These are phyloP conservation scores for Salix dunnii DNA, from an alignment of 345 rosid species.

Conservation along the genomic window DNA sequence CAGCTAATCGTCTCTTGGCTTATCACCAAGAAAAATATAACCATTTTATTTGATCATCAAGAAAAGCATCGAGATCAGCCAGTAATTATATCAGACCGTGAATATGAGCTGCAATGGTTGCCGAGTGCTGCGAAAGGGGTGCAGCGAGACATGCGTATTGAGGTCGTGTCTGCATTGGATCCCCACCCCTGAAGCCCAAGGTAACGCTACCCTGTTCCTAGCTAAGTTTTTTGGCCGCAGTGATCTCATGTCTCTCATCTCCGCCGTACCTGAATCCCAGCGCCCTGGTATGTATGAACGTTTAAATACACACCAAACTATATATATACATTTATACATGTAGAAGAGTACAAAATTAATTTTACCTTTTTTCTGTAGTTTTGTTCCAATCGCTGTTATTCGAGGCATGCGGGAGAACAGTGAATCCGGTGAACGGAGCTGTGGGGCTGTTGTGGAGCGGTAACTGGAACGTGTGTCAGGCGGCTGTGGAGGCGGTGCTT, in stretches of 20 bases:
- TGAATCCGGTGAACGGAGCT: conserved; percentile 59
- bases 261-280: conserved; percentile 51
- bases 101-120: conserved; percentile 38
- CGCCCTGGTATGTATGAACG: conserved; percentile 37
- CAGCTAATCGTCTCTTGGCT: background rate
- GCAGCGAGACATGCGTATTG: conserved; percentile 34
- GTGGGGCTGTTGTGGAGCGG: conserved; percentile 58
- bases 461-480: conserved; percentile 54
- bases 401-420: conserved; percentile 65
- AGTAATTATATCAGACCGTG: conserved; percentile 1
- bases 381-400: conserved; percentile 55
- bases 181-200: conserved; percentile 28
- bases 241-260: conserved; percentile 42
- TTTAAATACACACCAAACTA: background rate
- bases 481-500: conserved; percentile 51
- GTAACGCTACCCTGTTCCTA: conserved; percentile 36
- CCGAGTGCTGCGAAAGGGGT: conserved; percentile 37
- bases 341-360: background rate
- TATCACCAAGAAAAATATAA: background rate
- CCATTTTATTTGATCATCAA: background rate
- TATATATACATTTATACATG: too few relatives aligned
- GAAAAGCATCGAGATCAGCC: background rate
- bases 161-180: conserved; percentile 32
- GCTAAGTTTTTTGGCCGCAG: conserved; percentile 38
- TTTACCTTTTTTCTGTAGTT: conserved; percentile 19